phyloP scores from a whole-genome alignment of 345 rosid species.

The Mercurialis annua region DNA sequence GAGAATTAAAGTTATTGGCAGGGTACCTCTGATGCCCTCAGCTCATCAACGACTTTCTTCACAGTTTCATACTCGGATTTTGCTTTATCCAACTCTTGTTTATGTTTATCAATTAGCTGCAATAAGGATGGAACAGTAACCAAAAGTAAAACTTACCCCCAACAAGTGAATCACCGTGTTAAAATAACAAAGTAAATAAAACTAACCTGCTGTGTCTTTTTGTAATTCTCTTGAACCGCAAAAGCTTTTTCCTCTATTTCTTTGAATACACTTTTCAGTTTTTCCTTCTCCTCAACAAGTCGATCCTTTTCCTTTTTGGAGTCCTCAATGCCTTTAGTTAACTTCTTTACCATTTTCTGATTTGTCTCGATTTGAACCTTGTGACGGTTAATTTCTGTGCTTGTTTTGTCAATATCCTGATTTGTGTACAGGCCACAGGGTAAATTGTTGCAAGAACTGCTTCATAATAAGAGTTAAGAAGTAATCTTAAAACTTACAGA shows the following conservation, averaged over 20 bases:
- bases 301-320: conserved; percentile 71
- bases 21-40: conserved; percentile 80
- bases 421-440: conserved; percentile 17
- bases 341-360: conserved; percentile 80
- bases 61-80: conserved; percentile 61
- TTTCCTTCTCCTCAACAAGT: conserved; percentile 64
- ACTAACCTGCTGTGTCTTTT: conserved; percentile 65
- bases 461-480: conserved; percentile 12
- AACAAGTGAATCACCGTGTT: background rate
- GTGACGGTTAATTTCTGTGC: conserved; percentile 83
- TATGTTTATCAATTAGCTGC: conserved; percentile 78
- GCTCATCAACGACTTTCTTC: conserved; percentile 74
- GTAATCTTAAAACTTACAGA: conserved; percentile 53
- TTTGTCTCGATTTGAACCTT: conserved; percentile 87
- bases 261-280: conserved; percentile 54
- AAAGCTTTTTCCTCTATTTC: conserved; percentile 80
- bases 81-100: conserved; percentile 58
- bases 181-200: conserved; percentile 13
- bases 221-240: conserved; percentile 75
- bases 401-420: conserved; percentile 81
- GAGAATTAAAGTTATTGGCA: conserved; percentile 11
- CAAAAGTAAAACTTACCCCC: conserved; percentile 2
- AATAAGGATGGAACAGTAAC: conserved; percentile 16
- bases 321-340: conserved; percentile 83
- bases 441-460: conserved; percentile 21